A percentile compares a stretch with the other conserved stretches of the same genome.
Conservation (phyloP, 179 eudicot genomes). For the Spergularia azorica region DNA sequence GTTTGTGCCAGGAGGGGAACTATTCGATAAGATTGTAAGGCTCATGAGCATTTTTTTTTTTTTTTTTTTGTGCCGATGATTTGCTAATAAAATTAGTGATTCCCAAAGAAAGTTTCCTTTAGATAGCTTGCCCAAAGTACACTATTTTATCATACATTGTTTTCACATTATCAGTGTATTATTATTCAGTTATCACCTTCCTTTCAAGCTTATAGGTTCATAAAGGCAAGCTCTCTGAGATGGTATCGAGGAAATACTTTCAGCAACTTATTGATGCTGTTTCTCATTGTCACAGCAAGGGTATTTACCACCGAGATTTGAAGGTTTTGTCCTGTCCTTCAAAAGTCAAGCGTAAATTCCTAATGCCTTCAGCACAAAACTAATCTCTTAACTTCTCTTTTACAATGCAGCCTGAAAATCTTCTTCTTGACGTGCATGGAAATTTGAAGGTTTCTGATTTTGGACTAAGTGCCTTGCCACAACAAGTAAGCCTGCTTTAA, state of each 20-base stretch:
- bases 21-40: constrained; percentile 89
- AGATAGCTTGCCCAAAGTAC: constrained; percentile 5
- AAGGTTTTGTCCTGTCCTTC: constrained; percentile 32
- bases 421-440: constrained; percentile 46
- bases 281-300: constrained; percentile 53
- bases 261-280: constrained; percentile 53
- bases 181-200: constrained; percentile 6
- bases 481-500: constrained; percentile 55
- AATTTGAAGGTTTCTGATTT: constrained; percentile 55
- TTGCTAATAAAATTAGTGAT: constrained; percentile 4
- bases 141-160: neutral
- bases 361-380: neutral
- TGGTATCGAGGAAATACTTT: constrained; percentile 41
- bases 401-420: constrained; percentile 47
- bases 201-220: constrained; percentile 55
- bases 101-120: neutral
- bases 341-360: neutral
- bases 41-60: neutral
- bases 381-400: neutral
- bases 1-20: constrained; percentile 92
- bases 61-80: neutral
- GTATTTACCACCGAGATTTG: constrained; percentile 55
- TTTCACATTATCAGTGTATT: neutral
- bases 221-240: constrained; percentile 66
- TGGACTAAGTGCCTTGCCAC: constrained; percentile 58